These are phyloP conservation scores for Entonaema liquescens DNA, from an alignment of 495 filamentous ascomycete genomes.

Conservation along the genomic window DNA sequence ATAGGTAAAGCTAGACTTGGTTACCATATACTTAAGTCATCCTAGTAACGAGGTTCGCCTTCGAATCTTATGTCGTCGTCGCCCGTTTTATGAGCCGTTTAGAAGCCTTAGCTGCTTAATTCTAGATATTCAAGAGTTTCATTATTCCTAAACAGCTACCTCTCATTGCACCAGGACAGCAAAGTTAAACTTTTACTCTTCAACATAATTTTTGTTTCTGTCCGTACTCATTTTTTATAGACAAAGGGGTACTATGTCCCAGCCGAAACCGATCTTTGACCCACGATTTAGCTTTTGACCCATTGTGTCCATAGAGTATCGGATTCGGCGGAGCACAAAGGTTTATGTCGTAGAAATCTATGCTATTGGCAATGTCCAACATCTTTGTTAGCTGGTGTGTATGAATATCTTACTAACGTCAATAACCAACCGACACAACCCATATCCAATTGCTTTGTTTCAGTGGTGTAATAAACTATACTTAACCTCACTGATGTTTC, in stretches of 20 bases:
- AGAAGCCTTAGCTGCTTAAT: too few species aligned
- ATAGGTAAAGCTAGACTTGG: too few species aligned
- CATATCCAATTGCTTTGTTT: background rate
- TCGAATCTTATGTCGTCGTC: too few species aligned
- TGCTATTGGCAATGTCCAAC: background rate
- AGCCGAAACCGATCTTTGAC: conserved; percentile 17
- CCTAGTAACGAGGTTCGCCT: too few species aligned
- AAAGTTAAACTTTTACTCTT: background rate
- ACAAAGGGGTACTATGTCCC: conserved; percentile 9
- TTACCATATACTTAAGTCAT: too few species aligned
- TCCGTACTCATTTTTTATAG: background rate
- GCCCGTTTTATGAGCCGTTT: too few species aligned
- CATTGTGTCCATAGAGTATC: conserved; percentile 10
- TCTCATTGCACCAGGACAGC: background rate
- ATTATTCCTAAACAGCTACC: too few species aligned
- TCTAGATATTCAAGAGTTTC: too few species aligned
- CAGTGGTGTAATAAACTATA: background rate
- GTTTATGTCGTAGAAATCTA: background rate
- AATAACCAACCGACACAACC: background rate
- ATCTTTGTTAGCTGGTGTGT: conserved; percentile 21
- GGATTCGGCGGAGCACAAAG: conserved; percentile 38
- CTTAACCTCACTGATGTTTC: background rate
- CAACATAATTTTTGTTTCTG: background rate
- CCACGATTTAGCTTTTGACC: background rate
- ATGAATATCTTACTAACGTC: conserved; percentile 3